phyloP scores from a whole-genome alignment of 2,329 filamentous ascomycete genomes.

The Fusarium protoensiforme region DNA sequence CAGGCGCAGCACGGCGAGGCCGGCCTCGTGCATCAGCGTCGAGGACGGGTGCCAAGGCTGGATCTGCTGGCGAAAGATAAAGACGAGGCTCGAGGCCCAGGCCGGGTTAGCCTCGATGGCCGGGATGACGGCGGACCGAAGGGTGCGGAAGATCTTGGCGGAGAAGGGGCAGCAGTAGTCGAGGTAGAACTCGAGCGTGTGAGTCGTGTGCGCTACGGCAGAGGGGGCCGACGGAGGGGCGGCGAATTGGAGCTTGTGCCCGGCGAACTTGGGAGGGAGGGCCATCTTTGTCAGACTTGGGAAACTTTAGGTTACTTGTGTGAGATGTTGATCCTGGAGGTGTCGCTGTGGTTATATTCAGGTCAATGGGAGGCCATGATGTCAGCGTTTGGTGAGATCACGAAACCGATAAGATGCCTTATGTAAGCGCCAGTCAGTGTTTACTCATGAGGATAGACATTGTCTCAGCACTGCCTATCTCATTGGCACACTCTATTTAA shows the following conservation, averaged over 20 bases:
- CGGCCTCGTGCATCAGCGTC: constrained; percentile 85
- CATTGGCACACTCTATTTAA: not conserved
- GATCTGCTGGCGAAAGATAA: constrained; percentile 91
- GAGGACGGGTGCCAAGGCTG: constrained; percentile 96
- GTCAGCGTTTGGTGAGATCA: constrained; percentile 26
- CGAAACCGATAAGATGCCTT: constrained; percentile 19
- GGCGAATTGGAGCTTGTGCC: constrained; percentile 71
- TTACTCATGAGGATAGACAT: not conserved
- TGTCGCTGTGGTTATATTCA: constrained; percentile 10
- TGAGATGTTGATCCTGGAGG: not conserved
- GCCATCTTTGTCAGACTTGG: constrained; percentile 66
- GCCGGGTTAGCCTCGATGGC: constrained; percentile 70
- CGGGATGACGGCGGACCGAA: constrained; percentile 75
- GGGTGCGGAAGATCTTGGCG: constrained; percentile 78
- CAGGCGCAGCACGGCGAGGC: constrained; percentile 79
- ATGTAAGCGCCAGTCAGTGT: constrained; percentile 20
- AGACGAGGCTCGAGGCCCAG: constrained; percentile 67
- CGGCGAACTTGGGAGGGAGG: constrained; percentile 80
- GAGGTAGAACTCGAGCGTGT: constrained; percentile 76
- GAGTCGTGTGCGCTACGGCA: constrained; percentile 57
- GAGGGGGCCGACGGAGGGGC: constrained; percentile 47
- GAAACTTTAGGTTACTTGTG: not conserved
- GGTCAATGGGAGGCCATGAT: constrained; percentile 13
- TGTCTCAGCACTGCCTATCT: not conserved
- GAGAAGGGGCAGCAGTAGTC: constrained; percentile 89